These are phyloP conservation scores for Colletotrichum sp. DNA, from an alignment of 2,329 filamentous ascomycete genomes.

Conservation along the genomic window DNA sequence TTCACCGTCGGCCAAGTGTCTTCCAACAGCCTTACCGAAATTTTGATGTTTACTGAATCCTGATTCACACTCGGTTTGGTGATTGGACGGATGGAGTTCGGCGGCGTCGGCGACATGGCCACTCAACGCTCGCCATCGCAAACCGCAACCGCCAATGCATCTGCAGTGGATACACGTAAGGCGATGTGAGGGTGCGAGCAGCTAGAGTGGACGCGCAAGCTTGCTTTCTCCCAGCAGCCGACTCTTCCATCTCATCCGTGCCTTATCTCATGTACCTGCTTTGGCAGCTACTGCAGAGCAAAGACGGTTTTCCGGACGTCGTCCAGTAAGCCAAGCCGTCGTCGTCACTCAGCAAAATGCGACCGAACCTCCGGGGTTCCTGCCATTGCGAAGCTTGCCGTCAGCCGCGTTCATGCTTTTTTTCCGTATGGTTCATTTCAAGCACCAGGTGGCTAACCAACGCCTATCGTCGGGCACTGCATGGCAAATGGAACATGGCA, in stretches of 20 bases:
- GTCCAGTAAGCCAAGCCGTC: background rate
- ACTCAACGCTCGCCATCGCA: background rate
- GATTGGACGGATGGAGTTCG: background rate
- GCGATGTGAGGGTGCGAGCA: background rate
- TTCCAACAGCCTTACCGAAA: background rate
- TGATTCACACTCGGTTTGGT: background rate
- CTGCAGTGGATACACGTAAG: background rate
- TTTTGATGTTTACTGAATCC: background rate
- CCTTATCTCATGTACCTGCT: background rate
- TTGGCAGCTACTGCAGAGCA: background rate
- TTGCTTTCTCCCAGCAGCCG: background rate
- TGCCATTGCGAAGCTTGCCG: constrained; percentile 1
- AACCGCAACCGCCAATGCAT: background rate
- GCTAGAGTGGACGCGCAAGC: constrained; percentile 16
- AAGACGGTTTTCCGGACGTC: background rate
- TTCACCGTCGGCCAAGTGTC: background rate
- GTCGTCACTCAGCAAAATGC: constrained; percentile 1
- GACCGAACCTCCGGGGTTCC: background rate
- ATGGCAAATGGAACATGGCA: background rate
- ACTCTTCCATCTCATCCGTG: background rate
- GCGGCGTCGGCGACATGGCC: background rate
- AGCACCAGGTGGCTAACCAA: background rate
- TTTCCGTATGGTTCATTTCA: background rate
- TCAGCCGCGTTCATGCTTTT: background rate
- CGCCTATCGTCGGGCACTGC: background rate